phyloP scores from a whole-genome alignment of 371 early-diverging fungal genomes.

The Saksenaea vasiformis region DNA sequence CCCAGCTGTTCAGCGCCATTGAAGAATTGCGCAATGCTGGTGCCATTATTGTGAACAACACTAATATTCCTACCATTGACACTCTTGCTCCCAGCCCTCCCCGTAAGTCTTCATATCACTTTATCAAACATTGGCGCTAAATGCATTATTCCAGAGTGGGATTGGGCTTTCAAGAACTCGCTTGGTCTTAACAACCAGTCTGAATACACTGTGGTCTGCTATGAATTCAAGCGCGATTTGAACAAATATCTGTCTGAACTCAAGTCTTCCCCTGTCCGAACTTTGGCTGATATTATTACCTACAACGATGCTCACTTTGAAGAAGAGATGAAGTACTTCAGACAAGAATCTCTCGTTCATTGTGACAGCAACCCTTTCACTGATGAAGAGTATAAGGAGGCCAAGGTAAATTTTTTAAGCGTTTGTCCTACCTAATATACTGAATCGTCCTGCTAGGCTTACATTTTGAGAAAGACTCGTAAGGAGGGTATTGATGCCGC shows the following conservation, averaged over 20 bases:
- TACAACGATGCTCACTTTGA: conserved; percentile 8
- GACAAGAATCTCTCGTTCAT: conserved; percentile 6
- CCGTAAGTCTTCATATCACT: background rate
- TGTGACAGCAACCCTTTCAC: conserved; percentile 12
- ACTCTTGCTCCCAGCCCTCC: background rate
- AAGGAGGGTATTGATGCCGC: conserved; percentile 14
- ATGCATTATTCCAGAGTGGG: background rate
- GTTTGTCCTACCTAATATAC: background rate
- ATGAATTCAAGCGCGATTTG: conserved; percentile 17
- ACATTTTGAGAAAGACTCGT: conserved; percentile 6
- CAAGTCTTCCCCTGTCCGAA: conserved; percentile 8
- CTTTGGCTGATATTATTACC: conserved; percentile 7
- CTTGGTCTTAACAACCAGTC: conserved; percentile 11
- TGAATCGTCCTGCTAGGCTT: background rate
- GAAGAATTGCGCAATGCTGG: conserved; percentile 7
- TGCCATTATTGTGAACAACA: conserved; percentile 16
- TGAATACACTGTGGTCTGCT: conserved; percentile 14
- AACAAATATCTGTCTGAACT: conserved; percentile 14
- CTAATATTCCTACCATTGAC: conserved; percentile 12
- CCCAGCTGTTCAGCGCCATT: conserved; percentile 8
- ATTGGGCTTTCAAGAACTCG: conserved; percentile 12
- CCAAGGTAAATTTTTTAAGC: background rate
- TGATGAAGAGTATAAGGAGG: conserved; percentile 5
- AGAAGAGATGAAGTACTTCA: conserved; percentile 13
- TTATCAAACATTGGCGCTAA: background rate